Conservation (phyloP, 1,284 basidiomycete genomes). For the Ganoderma multipileum region DNA sequence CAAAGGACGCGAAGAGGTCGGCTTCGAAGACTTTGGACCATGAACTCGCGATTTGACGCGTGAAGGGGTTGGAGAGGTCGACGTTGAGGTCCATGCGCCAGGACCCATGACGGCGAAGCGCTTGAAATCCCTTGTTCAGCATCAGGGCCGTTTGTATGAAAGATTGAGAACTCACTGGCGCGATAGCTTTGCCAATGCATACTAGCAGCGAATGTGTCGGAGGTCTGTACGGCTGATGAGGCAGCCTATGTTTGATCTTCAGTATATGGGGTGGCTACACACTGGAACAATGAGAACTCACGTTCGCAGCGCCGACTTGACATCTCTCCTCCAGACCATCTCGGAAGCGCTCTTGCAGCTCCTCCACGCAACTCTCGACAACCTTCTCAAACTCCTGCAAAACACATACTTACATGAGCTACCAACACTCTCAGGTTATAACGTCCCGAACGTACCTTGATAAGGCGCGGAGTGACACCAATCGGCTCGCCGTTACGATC, state of each 20-base stretch:
- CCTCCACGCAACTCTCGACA: slow-evolving; percentile 50
- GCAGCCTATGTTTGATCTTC: slow-evolving; percentile 48
- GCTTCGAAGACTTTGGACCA: slow-evolving; percentile 68
- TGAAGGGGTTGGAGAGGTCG: slow-evolving; percentile 64
- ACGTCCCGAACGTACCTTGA: slow-evolving; percentile 42
- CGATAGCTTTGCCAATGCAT: slow-evolving; percentile 68
- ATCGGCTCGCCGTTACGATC: slow-evolving; percentile 48
- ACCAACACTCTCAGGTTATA: neutral
- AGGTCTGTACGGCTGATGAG: slow-evolving; percentile 51
- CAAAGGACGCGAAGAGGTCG: slow-evolving; percentile 61
- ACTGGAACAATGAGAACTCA: slow-evolving; percentile 34
- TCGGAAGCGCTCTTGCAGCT: slow-evolving; percentile 56
- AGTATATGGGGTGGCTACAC: too few species aligned
- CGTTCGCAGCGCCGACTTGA: slow-evolving; percentile 54
- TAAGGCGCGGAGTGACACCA: slow-evolving; percentile 55
- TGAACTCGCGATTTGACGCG: slow-evolving; percentile 60
- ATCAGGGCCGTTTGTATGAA: neutral
- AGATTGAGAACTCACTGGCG: slow-evolving; percentile 49
- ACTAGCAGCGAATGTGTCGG: slow-evolving; percentile 56
- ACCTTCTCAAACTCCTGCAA: slow-evolving; percentile 54
- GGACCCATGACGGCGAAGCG: slow-evolving; percentile 60
- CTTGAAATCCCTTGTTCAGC: slow-evolving; percentile 35
- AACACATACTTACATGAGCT: neutral
- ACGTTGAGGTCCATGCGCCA: slow-evolving; percentile 66
- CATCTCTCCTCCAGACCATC: slow-evolving; percentile 67